Base-by-base conservation (phyloP, 2,329 filamentous ascomycete species). In the Fusarium nelsonii region DNA sequence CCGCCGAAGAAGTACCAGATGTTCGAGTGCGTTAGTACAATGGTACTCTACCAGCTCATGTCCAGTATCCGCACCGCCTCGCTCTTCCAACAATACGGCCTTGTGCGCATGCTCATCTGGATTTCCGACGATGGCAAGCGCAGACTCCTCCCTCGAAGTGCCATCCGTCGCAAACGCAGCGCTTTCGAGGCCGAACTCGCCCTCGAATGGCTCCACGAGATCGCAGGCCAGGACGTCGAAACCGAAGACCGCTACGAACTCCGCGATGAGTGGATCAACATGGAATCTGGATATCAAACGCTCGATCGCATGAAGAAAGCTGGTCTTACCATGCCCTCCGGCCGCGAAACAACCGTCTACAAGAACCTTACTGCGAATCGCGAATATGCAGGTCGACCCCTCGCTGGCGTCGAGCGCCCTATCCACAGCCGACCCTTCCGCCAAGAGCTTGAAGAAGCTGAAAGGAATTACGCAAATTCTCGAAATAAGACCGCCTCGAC, bases 51-150 rank as follows among this genome's bases (percentile, higher is more conserved):
- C 74, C 88, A 92, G 74, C 85, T 92, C 59, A 82, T 90, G 70
- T 81, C 79, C 43, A 83, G 85, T 51, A 87, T 92, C 56, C 84
- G 88, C 64, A 81, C 83, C 4, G 83, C 88, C 50, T 78, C 82
- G 0, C 82, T 91, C 0, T 87, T 97, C 71, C 91, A 97, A 72
- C 83, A 84, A 30, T 94, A 93, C 75, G 95, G 95, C 4, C 85
- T 90, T 18, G 90, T 97, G 4, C 89, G 94, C 49, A 90, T 95
- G 83, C 84, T 98, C 1, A 76, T 94, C 39, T 94, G 94, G 90
- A 74, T 90, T 5, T 84, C 87, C 2, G 82, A 90, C 43, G 81
- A 86, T 0, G 90, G 93, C 58, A 88, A 88, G 68, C 73, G 78
- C 8, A 65, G 77, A 2, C 70, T 92, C 1, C 61, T 97, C 9